Conservation (phyloP, 805 yeast genomes). For the Pichia membranifaciens region DNA sequence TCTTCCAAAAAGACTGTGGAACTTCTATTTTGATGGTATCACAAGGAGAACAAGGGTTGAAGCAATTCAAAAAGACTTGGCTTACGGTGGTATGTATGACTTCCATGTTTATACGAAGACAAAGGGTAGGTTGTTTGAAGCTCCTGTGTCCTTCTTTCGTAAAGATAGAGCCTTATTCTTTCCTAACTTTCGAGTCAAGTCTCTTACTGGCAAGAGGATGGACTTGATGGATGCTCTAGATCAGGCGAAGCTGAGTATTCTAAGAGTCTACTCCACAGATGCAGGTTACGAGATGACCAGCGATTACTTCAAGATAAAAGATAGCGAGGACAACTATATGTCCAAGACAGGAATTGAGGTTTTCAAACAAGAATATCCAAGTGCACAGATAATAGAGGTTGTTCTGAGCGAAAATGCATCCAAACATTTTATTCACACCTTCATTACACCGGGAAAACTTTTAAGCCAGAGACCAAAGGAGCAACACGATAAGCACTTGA, state of each 20-base stretch:
- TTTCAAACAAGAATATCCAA: constrained; percentile 40
- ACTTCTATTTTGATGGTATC: constrained; percentile 33
- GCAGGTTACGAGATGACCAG: constrained; percentile 65
- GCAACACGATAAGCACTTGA: constrained; percentile 49
- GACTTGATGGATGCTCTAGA: constrained; percentile 36
- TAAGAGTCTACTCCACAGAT: constrained; percentile 60
- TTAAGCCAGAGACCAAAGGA: constrained; percentile 21
- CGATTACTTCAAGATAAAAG: constrained; percentile 48
- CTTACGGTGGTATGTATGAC: constrained; percentile 63
- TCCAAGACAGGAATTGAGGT: constrained; percentile 35
- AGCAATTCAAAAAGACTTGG: constrained; percentile 52
- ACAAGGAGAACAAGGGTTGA: constrained; percentile 30
- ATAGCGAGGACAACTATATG: constrained; percentile 37
- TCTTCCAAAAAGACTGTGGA: constrained; percentile 28
- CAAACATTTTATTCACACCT: constrained; percentile 58
- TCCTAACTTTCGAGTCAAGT: constrained; percentile 66
- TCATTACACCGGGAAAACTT: constrained; percentile 40
- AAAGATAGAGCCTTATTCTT: constrained; percentile 69
- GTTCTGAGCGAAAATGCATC: constrained; percentile 68
- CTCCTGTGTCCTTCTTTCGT: constrained; percentile 78
- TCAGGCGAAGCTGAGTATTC: constrained; percentile 49
- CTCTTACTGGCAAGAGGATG: constrained; percentile 35
- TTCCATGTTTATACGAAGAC: constrained; percentile 62
- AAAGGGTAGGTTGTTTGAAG: constrained; percentile 75
- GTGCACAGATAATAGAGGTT: constrained; percentile 68